Percentiles rank a stretch among this genome's conserved stretches.
Evolutionary conservation across 164 flowering plant species (phyloP).

Genomic region (Brasenia schreberi): DNA sequence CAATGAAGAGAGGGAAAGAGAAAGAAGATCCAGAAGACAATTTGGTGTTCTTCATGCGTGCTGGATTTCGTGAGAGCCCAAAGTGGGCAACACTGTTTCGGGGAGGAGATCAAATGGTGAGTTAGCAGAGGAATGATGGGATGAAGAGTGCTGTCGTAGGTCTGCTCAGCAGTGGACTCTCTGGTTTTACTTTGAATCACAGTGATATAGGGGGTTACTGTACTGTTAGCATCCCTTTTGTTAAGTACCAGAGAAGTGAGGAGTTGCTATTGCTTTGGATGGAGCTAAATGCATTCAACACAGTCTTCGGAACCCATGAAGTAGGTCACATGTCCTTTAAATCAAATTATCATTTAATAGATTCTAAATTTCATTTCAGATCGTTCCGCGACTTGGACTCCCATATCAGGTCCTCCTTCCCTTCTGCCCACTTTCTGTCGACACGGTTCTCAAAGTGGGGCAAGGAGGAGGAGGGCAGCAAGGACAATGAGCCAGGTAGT

Average conservation of each 20-base stretch:
- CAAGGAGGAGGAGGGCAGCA: background rate
- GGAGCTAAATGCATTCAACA: constrained; percentile 74
- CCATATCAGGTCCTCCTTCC: constrained; percentile 8
- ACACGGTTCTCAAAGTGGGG: constrained; percentile 6
- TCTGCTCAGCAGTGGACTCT: constrained; percentile 70
- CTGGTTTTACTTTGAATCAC: constrained; percentile 74
- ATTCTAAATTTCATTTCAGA: too few relatives aligned
- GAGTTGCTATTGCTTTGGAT: constrained; percentile 74
- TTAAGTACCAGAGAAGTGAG: constrained; percentile 57
- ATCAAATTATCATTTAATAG: background rate
- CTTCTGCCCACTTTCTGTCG: constrained; percentile 16
- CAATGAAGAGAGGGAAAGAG: constrained; percentile 12
- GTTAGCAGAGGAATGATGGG: constrained; percentile 84
- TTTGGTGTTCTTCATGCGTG: constrained; percentile 75
- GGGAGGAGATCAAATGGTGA: constrained; percentile 96
- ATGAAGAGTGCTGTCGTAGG: constrained; percentile 82
- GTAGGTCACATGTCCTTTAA: constrained; percentile 24
- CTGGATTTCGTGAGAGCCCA: constrained; percentile 75
- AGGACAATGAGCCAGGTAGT: background rate
- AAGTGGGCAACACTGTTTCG: constrained; percentile 78
- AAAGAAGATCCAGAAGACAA: constrained; percentile 35
- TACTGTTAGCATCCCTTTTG: constrained; percentile 55
- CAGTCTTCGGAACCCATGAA: constrained; percentile 71
- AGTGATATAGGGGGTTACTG: constrained; percentile 92
- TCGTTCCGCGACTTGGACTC: background rate